phyloP scores from a whole-genome alignment of 2,329 filamentous ascomycete species.

The Zymoseptoria brevis region DNA sequence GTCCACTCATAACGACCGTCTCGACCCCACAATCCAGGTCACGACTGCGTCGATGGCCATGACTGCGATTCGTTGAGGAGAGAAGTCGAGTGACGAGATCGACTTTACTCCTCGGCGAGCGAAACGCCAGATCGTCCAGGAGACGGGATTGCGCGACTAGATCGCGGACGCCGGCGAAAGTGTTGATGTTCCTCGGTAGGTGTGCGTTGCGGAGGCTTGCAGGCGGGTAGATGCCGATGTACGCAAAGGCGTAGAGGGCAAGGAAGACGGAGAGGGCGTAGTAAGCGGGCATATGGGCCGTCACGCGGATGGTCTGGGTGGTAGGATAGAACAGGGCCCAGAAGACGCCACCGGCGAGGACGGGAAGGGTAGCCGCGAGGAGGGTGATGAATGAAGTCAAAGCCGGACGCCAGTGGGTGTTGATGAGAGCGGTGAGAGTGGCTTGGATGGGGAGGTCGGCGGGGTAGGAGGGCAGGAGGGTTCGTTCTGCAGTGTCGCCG shows the following conservation, averaged over 20 bases:
- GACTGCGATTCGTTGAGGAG: constrained; percentile 32
- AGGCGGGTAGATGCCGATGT: constrained; percentile 36
- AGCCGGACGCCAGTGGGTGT: constrained; percentile 60
- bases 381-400: constrained; percentile 52
- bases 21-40: neutral
- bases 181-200: constrained; percentile 50
- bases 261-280: constrained; percentile 68
- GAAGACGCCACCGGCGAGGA: constrained; percentile 63
- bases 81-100: constrained; percentile 65
- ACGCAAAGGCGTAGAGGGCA: constrained; percentile 60
- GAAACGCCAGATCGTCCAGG: constrained; percentile 64
- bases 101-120: constrained; percentile 55
- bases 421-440: constrained; percentile 49
- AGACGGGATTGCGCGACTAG: constrained; percentile 69
- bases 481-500: constrained; percentile 55
- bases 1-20: constrained; percentile 7
- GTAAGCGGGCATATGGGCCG: constrained; percentile 62
- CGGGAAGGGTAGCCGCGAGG: constrained; percentile 55
- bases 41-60: constrained; percentile 38
- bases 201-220: constrained; percentile 44
- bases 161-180: constrained; percentile 67
- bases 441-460: constrained; percentile 56
- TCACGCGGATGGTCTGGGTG: constrained; percentile 52
- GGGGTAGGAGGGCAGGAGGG: constrained; percentile 63
- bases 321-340: constrained; percentile 57